A percentile compares a stretch with the other conserved stretches of the same genome.
Evolutionary conservation across 768 basidiomycete genomes (phyloP).

Genomic region (Lactarius akahatsu): DNA sequence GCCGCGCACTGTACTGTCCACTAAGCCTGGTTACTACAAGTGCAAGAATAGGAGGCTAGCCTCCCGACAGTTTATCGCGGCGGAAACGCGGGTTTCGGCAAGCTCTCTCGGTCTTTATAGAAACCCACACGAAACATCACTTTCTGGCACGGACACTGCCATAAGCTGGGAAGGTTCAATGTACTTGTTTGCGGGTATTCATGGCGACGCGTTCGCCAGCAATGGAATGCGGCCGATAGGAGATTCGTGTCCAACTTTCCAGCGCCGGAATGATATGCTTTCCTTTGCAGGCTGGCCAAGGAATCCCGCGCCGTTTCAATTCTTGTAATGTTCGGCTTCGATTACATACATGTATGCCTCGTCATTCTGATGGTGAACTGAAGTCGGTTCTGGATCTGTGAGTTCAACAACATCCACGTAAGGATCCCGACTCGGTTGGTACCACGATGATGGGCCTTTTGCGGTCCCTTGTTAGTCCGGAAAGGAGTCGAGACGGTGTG

Average conservation of each 20-base stretch:
- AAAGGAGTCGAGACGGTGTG: neutral
- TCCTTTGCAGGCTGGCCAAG: neutral
- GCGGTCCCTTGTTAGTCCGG: neutral
- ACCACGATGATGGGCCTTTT: neutral
- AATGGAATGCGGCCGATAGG: neutral
- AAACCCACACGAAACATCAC: neutral
- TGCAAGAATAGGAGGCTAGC: neutral
- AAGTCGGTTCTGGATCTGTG: neutral
- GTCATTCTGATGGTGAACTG: constrained; percentile 2
- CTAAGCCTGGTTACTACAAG: neutral
- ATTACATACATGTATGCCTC: neutral
- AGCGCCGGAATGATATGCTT: neutral
- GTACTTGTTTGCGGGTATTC: neutral
- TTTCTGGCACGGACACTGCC: neutral
- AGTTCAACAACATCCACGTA: neutral
- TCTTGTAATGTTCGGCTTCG: neutral
- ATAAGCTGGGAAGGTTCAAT: neutral
- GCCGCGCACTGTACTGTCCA: neutral
- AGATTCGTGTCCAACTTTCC: neutral
- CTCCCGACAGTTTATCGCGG: neutral
- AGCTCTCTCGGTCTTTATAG: neutral
- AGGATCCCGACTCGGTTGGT: neutral
- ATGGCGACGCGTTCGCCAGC: neutral
- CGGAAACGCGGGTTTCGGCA: neutral
- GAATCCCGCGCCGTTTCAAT: neutral